Percentiles rank a stretch among this genome's conserved stretches.
Evolutionary conservation across 495 filamentous ascomycete genomes (phyloP).

Genomic region (Neurospora sp.): DNA sequence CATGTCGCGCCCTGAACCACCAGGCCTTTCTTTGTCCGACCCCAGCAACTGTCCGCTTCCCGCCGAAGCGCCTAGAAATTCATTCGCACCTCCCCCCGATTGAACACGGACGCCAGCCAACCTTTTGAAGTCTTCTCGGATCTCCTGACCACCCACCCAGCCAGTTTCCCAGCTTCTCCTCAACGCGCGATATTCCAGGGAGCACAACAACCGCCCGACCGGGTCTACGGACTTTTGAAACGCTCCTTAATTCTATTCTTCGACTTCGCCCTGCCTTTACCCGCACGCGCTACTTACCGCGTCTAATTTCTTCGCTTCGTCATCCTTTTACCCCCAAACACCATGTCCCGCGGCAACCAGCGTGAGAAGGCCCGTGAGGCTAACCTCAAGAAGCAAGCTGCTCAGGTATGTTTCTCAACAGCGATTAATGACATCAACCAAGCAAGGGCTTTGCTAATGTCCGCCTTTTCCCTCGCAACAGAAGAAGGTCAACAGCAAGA

Average conservation of each 20-base stretch:
- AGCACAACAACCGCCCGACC: background rate
- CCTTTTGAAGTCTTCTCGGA: background rate
- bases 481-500: conserved; percentile 50
- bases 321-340: conserved; percentile 7
- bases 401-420: conserved; percentile 35
- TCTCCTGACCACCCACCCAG: background rate
- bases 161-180: background rate
- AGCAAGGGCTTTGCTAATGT: conserved; percentile 10
- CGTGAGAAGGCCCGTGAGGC: conserved; percentile 81
- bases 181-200: background rate
- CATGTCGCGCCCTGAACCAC: conserved; percentile 1
- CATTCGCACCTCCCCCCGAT: too few species aligned
- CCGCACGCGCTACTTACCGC: background rate
- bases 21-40: too few species aligned
- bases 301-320: conserved; percentile 3
- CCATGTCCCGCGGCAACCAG: conserved; percentile 90
- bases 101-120: background rate
- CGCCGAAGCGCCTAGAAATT: too few species aligned
- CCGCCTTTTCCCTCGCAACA: conserved; percentile 25
- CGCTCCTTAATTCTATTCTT: background rate
- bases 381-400: conserved; percentile 54
- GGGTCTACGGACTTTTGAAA: background rate
- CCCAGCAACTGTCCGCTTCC: too few species aligned
- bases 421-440: background rate
- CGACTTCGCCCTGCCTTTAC: background rate